Conservation (phyloP, 2,329 filamentous ascomycete species). For the Atkinsonella texensis region DNA sequence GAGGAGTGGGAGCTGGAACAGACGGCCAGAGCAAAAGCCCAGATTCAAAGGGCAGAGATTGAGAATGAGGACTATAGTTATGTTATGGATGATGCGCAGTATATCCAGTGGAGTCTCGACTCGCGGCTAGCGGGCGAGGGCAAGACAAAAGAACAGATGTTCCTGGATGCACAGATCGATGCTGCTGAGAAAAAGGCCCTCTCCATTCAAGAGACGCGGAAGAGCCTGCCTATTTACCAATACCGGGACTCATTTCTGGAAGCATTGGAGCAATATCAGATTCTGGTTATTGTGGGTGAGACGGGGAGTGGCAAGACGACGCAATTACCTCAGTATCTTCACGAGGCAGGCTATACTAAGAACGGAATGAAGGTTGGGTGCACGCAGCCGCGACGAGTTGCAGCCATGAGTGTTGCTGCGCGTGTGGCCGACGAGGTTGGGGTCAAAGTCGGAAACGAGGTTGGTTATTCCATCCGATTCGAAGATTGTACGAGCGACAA, state of each 20-base stretch:
- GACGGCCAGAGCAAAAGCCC: conserved; percentile 72
- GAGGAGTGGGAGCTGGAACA: conserved; percentile 96
- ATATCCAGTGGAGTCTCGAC: conserved; percentile 74
- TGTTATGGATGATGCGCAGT: conserved; percentile 80
- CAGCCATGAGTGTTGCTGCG: conserved; percentile 93
- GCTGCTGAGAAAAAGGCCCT: conserved; percentile 80
- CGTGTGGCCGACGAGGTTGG: conserved; percentile 93
- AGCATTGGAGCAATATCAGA: conserved; percentile 77
- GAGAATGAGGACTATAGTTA: conserved; percentile 83
- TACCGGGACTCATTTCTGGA: conserved; percentile 77
- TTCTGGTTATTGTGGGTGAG: conserved; percentile 86
- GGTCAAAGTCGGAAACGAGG: conserved; percentile 78
- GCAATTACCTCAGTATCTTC: conserved; percentile 84
- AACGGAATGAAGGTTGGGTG: conserved; percentile 76
- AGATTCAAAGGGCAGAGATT: conserved; percentile 63
- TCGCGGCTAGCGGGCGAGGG: conserved; percentile 59
- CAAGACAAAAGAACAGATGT: conserved; percentile 63
- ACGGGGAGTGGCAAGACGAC: conserved; percentile 95
- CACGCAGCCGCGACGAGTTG: conserved; percentile 88
- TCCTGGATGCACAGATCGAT: conserved; percentile 69
- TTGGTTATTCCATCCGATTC: conserved; percentile 91
- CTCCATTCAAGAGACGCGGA: conserved; percentile 83
- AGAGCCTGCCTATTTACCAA: conserved; percentile 78
- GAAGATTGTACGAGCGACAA: conserved; percentile 87
- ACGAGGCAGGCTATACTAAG: conserved; percentile 84